A percentile compares a stretch with the other conserved stretches of the same genome.
Conservation (phyloP, 768 basidiomycete species). For the Epithele typhae region DNA sequence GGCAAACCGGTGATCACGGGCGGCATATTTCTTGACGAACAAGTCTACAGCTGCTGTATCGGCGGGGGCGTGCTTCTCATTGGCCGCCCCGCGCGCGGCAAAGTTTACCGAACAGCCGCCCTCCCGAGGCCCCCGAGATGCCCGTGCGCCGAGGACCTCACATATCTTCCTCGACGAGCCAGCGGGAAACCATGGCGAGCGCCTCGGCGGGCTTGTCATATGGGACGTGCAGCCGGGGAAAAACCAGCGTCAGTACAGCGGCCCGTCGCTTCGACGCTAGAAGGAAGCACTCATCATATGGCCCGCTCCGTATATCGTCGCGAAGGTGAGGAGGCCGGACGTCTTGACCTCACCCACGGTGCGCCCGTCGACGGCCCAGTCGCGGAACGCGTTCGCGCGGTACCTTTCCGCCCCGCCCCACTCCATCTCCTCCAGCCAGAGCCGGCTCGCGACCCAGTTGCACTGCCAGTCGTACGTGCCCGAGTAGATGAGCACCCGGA, state of each 20-base stretch:
- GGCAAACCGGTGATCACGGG: too few relatives aligned
- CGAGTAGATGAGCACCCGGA: slow-evolving; percentile 70
- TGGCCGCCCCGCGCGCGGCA: too few relatives aligned
- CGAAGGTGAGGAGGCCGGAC: slow-evolving; percentile 57
- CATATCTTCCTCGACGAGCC: slow-evolving; percentile 39
- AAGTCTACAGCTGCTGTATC: too few relatives aligned
- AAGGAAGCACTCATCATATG: slow-evolving; percentile 48
- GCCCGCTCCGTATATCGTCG: slow-evolving; percentile 57
- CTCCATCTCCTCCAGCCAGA: slow-evolving; percentile 69
- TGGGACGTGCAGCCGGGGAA: slow-evolving; percentile 44
- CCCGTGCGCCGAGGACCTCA: slow-evolving; percentile 1
- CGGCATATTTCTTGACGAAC: too few relatives aligned
- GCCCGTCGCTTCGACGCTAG: not conserved
- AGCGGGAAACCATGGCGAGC: slow-evolving; percentile 57
- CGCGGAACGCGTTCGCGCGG: slow-evolving; percentile 40
- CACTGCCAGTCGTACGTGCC: slow-evolving; percentile 80
- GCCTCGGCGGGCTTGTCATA: slow-evolving; percentile 66
- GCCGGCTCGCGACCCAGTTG: slow-evolving; percentile 73
- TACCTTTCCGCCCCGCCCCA: slow-evolving; percentile 65
- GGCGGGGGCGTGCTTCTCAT: too few relatives aligned
- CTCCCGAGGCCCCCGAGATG: slow-evolving; percentile 1
- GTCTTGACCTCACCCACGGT: slow-evolving; percentile 54
- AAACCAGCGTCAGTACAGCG: slow-evolving; percentile 9
- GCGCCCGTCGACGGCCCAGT: slow-evolving; percentile 57
- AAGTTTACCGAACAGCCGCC: too few relatives aligned